Base-by-base conservation (phyloP, 192 early-diverging fungal genomes). In the Linnemannia hyalina region DNA sequence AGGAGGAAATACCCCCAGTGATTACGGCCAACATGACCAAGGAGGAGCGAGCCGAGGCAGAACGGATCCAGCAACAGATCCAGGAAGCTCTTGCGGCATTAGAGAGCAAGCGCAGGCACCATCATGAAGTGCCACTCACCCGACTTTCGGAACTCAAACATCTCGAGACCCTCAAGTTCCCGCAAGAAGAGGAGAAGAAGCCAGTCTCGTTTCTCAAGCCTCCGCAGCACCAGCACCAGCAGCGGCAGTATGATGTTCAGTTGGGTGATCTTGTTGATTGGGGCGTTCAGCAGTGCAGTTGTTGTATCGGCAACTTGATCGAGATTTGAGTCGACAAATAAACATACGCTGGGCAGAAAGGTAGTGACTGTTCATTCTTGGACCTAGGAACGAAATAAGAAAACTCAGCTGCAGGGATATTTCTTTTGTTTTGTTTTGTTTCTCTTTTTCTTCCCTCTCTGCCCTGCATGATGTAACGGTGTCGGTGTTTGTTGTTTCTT, bases 231-330 rank as follows among this genome's bases (percentile, higher is more conserved):
- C 22, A 49, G 16, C 36, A 52, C 35, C 5, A 42, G 32, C 15
- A 60, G 32, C 54, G 20, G 15, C 74, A 75, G n/a, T 52, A 49
- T 47, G 29, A n/a, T 35, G 8, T 22, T 68, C 23, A 7, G 65
- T 22, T 68, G 65, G 32, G 15, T 20, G 69, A 41, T n/a, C n/a
- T 26, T 18, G 60, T 46, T 4, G 76, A 83, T n/a, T 73, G 70
- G 69, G 81, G 77, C 41, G 47, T 83, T 47, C 76, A 83, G 81
- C 75, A 78, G n/a, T 83, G 81, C 38, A 83, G 81, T 38, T 83
- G 81, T 46, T 83, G 81, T 60, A 83, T 83, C 47, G 81, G 81
- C 26, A 26, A 26, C 6, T 44, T 83, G 76, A 83, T 83, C 23
- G 81, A 83, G 20, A 78, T 83, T 26, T 83, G 42, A 76, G 10